A percentile compares a stretch with the other conserved stretches of the same genome.
Conservation (phyloP, 495 filamentous ascomycete genomes). For the Penicillium cataractarum region DNA sequence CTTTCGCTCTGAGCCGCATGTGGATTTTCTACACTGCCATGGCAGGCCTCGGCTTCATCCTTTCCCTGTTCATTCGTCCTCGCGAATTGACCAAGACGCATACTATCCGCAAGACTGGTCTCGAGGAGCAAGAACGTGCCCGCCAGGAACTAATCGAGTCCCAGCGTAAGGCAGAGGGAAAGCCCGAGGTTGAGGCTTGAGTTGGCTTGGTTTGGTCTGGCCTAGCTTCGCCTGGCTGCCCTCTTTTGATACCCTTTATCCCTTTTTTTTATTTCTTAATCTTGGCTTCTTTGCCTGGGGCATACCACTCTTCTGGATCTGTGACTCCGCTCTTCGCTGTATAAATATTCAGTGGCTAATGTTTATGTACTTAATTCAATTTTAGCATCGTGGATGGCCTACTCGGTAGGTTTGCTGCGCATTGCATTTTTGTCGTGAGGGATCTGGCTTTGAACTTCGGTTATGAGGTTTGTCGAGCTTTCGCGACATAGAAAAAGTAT, state of each 20-base stretch:
- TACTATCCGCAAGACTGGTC: conserved; percentile 63
- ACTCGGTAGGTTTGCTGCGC: neutral
- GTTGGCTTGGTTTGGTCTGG: no score
- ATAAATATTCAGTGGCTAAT: conserved; percentile 9
- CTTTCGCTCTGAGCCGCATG: conserved; percentile 62
- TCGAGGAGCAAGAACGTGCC: conserved; percentile 54
- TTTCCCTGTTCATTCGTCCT: conserved; percentile 58
- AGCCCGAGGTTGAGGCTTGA: conserved; percentile 33
- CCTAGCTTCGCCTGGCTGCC: no score
- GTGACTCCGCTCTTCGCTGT: neutral
- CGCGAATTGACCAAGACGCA: conserved; percentile 62
- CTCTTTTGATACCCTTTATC: conserved; percentile 4
- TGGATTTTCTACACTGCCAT: conserved; percentile 68
- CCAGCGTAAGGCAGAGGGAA: conserved; percentile 28
- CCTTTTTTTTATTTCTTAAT: neutral
- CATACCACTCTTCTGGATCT: neutral
- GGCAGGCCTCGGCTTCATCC: conserved; percentile 54
- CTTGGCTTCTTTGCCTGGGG: neutral
- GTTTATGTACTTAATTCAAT: conserved; percentile 3
- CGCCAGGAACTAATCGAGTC: conserved; percentile 42
- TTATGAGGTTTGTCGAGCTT: neutral
- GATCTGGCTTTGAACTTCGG: neutral
- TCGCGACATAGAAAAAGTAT: neutral
- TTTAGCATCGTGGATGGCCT: neutral
- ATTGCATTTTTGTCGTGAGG: neutral